Evolutionary conservation across 495 filamentous ascomycete species (phyloP).

Genomic region (Glonium stellatum): DNA sequence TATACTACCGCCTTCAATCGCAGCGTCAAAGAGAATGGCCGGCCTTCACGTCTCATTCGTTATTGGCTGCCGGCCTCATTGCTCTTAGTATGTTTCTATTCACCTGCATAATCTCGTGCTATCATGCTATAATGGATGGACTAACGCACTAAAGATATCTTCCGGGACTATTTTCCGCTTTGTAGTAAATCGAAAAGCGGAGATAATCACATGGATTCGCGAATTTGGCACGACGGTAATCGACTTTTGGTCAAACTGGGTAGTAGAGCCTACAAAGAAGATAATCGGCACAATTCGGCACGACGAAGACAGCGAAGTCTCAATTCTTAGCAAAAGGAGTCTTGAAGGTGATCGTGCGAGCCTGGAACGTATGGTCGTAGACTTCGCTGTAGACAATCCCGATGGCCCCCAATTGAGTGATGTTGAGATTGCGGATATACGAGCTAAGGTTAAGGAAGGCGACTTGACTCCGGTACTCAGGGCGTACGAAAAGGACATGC

Average conservation of each 20-base stretch:
- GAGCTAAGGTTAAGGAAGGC: slow-evolving; percentile 74
- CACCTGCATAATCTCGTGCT: neutral
- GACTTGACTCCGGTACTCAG: slow-evolving; percentile 86
- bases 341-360: slow-evolving; percentile 82
- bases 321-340: slow-evolving; percentile 88
- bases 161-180: slow-evolving; percentile 76
- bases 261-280: slow-evolving; percentile 73
- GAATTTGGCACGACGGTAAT: slow-evolving; percentile 67
- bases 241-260: slow-evolving; percentile 96
- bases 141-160: slow-evolving; percentile 44
- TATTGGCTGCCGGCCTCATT: slow-evolving; percentile 76
- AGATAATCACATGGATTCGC: slow-evolving; percentile 67
- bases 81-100: slow-evolving; percentile 31
- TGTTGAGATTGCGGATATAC: slow-evolving; percentile 59
- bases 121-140: too few species aligned
- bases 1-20: slow-evolving; percentile 47
- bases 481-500: slow-evolving; percentile 83
- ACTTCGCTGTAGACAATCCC: slow-evolving; percentile 79
- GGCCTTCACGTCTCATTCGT: slow-evolving; percentile 65
- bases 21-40: slow-evolving; percentile 55
- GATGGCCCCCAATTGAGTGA: slow-evolving; percentile 46
- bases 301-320: slow-evolving; percentile 82
- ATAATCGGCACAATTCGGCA: slow-evolving; percentile 88
- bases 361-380: slow-evolving; percentile 93
- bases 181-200: slow-evolving; percentile 59